Percentiles rank a stretch among this genome's conserved stretches.
Conservation (phyloP, 2,329 filamentous ascomycete species). For the Diplodia intermedia region DNA sequence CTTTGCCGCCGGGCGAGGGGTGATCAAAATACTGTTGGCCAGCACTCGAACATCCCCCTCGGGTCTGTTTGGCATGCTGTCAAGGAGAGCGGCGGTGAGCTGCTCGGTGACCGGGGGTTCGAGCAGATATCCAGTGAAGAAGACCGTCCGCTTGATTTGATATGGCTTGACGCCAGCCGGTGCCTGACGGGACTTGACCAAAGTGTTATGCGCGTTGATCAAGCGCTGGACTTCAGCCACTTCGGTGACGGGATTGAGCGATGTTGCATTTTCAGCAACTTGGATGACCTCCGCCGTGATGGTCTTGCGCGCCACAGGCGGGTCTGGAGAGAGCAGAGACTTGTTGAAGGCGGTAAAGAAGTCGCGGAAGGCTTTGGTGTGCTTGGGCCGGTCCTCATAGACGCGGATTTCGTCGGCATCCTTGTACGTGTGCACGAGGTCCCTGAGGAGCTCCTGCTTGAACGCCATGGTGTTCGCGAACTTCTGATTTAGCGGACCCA, state of each 20-base stretch:
- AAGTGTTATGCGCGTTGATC: slow-evolving; percentile 83
- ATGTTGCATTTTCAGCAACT: slow-evolving; percentile 76
- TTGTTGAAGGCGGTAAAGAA: slow-evolving; percentile 83
- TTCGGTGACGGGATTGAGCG: slow-evolving; percentile 78
- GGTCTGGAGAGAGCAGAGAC: slow-evolving; percentile 53
- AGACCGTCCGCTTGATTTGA: slow-evolving; percentile 83
- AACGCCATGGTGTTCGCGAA: slow-evolving; percentile 88
- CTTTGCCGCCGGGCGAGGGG: slow-evolving; percentile 74
- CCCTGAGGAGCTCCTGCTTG: slow-evolving; percentile 84
- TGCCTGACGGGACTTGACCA: slow-evolving; percentile 57
- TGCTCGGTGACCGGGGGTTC: slow-evolving; percentile 72
- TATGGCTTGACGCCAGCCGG: slow-evolving; percentile 59
- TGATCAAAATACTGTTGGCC: slow-evolving; percentile 91
- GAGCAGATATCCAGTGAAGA: slow-evolving; percentile 93
- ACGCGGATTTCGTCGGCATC: slow-evolving; percentile 79
- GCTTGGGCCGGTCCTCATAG: slow-evolving; percentile 69
- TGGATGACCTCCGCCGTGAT: slow-evolving; percentile 83
- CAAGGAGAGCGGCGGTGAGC: slow-evolving; percentile 57
- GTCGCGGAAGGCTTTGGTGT: slow-evolving; percentile 81
- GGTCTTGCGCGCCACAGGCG: slow-evolving; percentile 63
- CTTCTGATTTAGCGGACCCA: slow-evolving; percentile 78
- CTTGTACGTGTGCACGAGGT: slow-evolving; percentile 85
- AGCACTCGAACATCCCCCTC: slow-evolving; percentile 79
- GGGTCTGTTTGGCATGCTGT: slow-evolving; percentile 65
- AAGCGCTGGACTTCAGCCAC: slow-evolving; percentile 85